Evolutionary conservation across 441 rosid genomes (phyloP), one percentile per base, ranked within the genome.

Genomic region (Flueggea neowawraea): DNA sequence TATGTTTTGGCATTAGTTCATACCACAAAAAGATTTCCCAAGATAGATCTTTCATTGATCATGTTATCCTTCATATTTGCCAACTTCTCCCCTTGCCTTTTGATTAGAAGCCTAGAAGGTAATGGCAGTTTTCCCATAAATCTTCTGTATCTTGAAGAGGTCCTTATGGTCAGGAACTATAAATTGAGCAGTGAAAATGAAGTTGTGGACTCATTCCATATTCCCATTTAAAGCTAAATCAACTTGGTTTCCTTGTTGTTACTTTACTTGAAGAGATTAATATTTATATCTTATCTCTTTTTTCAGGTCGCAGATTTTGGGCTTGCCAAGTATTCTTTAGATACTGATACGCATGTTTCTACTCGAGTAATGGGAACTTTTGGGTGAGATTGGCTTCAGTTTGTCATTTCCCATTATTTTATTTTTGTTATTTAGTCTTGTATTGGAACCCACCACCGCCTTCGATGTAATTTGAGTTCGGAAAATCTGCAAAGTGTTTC

Each of bases 291-390:
- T 49, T 6, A 58, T 41, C 12, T 17, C 10, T 14, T 10, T 51
- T 39, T 11, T 16, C 56, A 62, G 65, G 39, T 52, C 53, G 58
- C 58, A 47, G 68, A 65, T 65, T 56, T 57, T 16, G 62, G 61
- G 31, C 43, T 65, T 1, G 58, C 55, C 8, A 56, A 56, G 47
- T 49, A 17, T 22, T 54, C 48, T 16, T 14, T 52, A 13, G 50
- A 57, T 57, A 12, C 11, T 31, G 39, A 22, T 0, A 55, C 54
- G 16, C 62, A 65, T 16, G 48, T 65, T 16, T 57, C 61, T 3
- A 65, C 36, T 16, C 77, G 99, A 6, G 97, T 95, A 63, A 90
- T 91, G 98, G 99, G 99, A 59, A 95, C 99, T 56, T 88, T 95
- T 58, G 99, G 99, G 99, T 90, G 83, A 80, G 78, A 61, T 31